phyloP scores from a whole-genome alignment of 2,329 filamentous ascomycete species.

The Apiospora koreana region DNA sequence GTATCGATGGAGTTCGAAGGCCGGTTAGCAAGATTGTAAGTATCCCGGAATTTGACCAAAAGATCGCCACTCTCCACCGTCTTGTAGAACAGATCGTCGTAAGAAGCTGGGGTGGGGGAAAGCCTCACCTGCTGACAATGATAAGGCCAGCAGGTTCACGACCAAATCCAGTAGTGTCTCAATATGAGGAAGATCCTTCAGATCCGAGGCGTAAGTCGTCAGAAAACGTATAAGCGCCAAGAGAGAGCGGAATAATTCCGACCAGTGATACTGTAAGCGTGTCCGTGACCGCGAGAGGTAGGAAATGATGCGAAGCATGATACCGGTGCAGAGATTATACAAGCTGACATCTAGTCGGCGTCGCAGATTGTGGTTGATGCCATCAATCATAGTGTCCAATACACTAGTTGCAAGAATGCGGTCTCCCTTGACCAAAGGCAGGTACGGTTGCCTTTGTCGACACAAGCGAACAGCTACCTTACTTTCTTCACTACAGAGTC shows the following conservation, averaged over 20 bases:
- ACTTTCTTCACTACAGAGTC: constrained; percentile 77
- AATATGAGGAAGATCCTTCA: constrained; percentile 70
- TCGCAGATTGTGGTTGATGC: constrained; percentile 90
- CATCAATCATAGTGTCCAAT: constrained; percentile 85
- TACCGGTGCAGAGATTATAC: constrained; percentile 79
- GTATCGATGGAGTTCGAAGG: constrained; percentile 77
- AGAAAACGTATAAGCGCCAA: constrained; percentile 88
- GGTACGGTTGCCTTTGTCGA: constrained; percentile 82
- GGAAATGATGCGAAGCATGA: constrained; percentile 80
- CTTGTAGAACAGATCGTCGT: constrained; percentile 98
- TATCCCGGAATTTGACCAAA: constrained; percentile 78
- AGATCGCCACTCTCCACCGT: constrained; percentile 88
- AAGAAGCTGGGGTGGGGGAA: constrained; percentile 85
- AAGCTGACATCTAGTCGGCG: constrained; percentile 81
- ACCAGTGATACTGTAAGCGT: constrained; percentile 88
- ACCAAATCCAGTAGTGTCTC: constrained; percentile 74
- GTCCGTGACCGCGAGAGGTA: constrained; percentile 82
- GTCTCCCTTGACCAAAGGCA: constrained; percentile 73
- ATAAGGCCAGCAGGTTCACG: constrained; percentile 80
- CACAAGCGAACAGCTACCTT: constrained; percentile 79
- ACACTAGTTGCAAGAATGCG: constrained; percentile 75
- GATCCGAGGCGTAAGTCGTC: constrained; percentile 79
- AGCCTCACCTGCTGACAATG: constrained; percentile 82
- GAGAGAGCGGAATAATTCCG: constrained; percentile 88
- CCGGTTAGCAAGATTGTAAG: constrained; percentile 63